These are phyloP conservation scores for Penicillium coprophilum DNA, from an alignment of 495 filamentous ascomycete species.

Conservation along the genomic window DNA sequence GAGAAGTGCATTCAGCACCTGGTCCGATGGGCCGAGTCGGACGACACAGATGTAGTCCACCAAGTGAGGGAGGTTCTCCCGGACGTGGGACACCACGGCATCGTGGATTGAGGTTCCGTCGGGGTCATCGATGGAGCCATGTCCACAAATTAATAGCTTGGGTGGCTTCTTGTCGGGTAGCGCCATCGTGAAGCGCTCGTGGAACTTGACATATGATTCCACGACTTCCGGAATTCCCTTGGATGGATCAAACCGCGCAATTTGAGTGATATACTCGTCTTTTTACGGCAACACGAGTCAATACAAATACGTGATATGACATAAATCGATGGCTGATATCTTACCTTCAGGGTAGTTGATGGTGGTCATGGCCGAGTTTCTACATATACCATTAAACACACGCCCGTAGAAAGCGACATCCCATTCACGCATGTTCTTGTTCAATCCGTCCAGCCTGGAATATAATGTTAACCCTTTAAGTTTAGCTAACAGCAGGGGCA, in stretches of 20 bases:
- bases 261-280: conserved; percentile 75
- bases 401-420: conserved; percentile 74
- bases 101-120: conserved; percentile 75
- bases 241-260: conserved; percentile 82
- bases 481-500: neutral
- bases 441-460: conserved; percentile 74
- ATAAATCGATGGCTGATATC: neutral
- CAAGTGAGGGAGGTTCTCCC: conserved; percentile 60
- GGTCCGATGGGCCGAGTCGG: conserved; percentile 75
- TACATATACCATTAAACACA: conserved; percentile 65
- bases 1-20: conserved; percentile 78
- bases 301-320: too few relatives aligned
- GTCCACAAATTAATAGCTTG: conserved; percentile 75
- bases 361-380: conserved; percentile 52
- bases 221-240: conserved; percentile 84
- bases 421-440: conserved; percentile 74
- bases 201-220: conserved; percentile 73
- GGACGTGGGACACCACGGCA: neutral
- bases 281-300: neutral
- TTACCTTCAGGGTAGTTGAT: conserved; percentile 66
- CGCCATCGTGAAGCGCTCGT: conserved; percentile 19
- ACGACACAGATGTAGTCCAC: conserved; percentile 60
- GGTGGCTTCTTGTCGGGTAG: conserved; percentile 52
- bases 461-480: conserved; percentile 17
- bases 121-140: conserved; percentile 83